Evolutionary conservation across 495 filamentous ascomycete species (phyloP), one percentile per base, ranked within the genome.

Genomic region (Entonaema liquescens): DNA sequence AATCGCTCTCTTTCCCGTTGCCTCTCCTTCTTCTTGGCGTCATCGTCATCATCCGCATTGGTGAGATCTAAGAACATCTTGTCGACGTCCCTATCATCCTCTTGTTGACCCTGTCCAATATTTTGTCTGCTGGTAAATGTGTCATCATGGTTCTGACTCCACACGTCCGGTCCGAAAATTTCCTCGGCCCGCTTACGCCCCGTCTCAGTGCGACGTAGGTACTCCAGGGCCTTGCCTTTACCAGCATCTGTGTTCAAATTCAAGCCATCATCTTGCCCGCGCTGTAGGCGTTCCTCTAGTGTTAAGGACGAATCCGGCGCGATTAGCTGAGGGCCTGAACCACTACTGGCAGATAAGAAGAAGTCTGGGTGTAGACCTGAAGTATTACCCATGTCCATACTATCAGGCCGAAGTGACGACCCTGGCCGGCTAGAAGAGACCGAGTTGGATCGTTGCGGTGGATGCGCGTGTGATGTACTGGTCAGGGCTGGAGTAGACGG

Each of bases 1-100:
- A 74, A 59, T 55, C 72, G 50, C 54, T 74, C 70, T 26, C 61
- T 65, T 38, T 68, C 71, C 21, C 70, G 63, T 53, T 70, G 67
- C 53, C 74, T 64, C 50, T 76, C 74, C 58, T 76, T 77, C 58
- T 76, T 77, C 59, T 76, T 77, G 8, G 60, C 54, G 13, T 82
- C 77, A 0, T 83, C 82, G n/a, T 83, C 83, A 31, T 86, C 83
- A 28, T 84, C 83, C 19, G 82, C 76, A 57, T 86, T 82, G 0
- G 83, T 84, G 13, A 87, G 66, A 31, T 86, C 85, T 36, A 81
- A 75, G 68, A 86, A 88, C 82, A 88, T 85, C 73, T 79, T 82
- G 59, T 84, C 79, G 13, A 83, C 82, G 9, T 79, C 78, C 9
- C 78, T 79, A n/a, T 82, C 81, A 42, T 83, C 83, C 8, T 80